Evolutionary conservation across 257 asterid species (phyloP).

Genomic region (Sherardia arvensis): DNA sequence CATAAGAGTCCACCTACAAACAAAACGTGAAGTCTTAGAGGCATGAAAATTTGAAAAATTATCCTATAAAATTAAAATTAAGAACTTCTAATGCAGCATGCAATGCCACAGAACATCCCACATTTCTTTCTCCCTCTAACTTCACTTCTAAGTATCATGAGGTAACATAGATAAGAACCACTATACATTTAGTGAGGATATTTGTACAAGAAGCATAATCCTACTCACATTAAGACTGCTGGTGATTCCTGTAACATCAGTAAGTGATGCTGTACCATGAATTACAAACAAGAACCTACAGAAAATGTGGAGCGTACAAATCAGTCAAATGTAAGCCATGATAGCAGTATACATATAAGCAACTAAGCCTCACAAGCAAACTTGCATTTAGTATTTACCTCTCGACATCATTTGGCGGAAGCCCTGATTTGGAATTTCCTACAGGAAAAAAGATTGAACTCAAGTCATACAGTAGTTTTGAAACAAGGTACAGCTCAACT

Average conservation of each 20-base stretch:
- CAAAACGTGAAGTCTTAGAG: neutral
- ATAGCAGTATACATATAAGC: neutral
- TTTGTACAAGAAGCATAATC: constrained; percentile 1
- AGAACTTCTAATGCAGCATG: neutral
- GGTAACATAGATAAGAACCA: neutral
- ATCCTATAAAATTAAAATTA: neutral
- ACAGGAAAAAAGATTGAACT: constrained; percentile 13
- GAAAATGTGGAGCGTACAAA: neutral
- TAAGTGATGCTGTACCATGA: constrained; percentile 55
- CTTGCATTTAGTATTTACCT: constrained; percentile 38
- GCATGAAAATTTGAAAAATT: neutral
- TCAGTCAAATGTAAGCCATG: neutral
- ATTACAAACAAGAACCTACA: constrained; percentile 69
- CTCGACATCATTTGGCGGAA: constrained; percentile 71
- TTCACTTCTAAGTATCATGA: neutral
- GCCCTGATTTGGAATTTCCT: constrained; percentile 73
- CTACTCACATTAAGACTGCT: constrained; percentile 49
- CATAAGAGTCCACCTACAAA: constrained; percentile 85
- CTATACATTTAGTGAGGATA: neutral
- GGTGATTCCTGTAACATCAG: constrained; percentile 28
- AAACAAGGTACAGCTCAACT: neutral
- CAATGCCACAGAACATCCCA: neutral
- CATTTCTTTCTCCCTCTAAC: neutral
- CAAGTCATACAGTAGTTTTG: neutral
- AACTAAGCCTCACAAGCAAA: neutral